These are phyloP conservation scores for Pythium angustatum DNA, from an alignment of 352 stramenopile genomes.

Conservation along the genomic window DNA sequence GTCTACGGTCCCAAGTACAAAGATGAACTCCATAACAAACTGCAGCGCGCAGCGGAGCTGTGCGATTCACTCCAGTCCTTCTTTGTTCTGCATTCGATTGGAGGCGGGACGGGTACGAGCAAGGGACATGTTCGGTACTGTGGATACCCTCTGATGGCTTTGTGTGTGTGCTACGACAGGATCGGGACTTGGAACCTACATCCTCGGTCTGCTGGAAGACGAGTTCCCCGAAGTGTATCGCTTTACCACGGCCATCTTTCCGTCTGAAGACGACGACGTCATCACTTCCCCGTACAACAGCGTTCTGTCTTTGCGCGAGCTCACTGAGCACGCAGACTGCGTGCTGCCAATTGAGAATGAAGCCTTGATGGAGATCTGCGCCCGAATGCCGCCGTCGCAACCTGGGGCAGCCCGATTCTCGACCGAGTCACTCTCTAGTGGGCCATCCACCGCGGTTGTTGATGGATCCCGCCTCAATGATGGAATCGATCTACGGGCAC, in stretches of 20 bases:
- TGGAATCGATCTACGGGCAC: conserved; percentile 44
- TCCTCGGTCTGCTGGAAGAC: conserved; percentile 84
- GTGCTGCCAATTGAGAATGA: conserved; percentile 92
- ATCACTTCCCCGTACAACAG: conserved; percentile 94
- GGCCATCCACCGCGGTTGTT: conserved; percentile 21
- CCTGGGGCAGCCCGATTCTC: background rate
- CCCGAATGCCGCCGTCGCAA: background rate
- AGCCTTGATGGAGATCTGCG: conserved; percentile 73
- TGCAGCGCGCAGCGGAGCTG: conserved; percentile 71
- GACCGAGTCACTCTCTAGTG: background rate
- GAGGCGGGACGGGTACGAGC: conserved; percentile 87
- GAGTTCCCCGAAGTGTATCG: conserved; percentile 85
- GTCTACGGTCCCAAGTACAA: conserved; percentile 89
- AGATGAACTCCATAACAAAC: conserved; percentile 73
- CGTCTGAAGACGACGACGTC: conserved; percentile 90
- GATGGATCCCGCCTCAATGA: conserved; percentile 46
- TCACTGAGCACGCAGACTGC: conserved; percentile 89
- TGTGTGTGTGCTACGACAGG: conserved; percentile 31
- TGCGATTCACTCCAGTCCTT: conserved; percentile 93
- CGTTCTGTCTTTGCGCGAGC: conserved; percentile 70
- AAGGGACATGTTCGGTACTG: too few species aligned
- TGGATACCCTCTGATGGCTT: too few species aligned
- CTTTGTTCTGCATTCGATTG: conserved; percentile 92
- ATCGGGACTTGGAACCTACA: conserved; percentile 89
- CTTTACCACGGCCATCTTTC: conserved; percentile 80